These are phyloP conservation scores for Talaromyces liani DNA, from an alignment of 495 filamentous ascomycete genomes.

Conservation along the genomic window DNA sequence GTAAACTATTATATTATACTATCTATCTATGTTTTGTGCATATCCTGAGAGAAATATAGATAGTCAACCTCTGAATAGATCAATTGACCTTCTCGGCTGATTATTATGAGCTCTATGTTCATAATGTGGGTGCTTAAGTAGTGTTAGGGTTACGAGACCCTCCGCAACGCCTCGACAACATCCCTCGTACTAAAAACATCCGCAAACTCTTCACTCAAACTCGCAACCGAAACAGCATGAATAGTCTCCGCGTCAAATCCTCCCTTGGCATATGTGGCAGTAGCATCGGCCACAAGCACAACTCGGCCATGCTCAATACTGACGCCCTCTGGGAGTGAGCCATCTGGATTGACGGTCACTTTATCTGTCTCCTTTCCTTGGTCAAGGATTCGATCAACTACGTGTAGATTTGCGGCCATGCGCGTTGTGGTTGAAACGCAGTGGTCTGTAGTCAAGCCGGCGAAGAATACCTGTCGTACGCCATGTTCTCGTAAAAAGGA, in stretches of 20 bases:
- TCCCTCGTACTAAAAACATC: slow-evolving; percentile 32
- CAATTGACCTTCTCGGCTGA: background rate
- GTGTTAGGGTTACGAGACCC: background rate
- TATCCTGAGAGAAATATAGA: background rate
- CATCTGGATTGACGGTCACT: slow-evolving; percentile 15
- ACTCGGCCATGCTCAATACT: slow-evolving; percentile 31
- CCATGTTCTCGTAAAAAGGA: slow-evolving; percentile 24
- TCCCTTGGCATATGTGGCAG: slow-evolving; percentile 38
- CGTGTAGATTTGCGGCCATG: slow-evolving; percentile 41
- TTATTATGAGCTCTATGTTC: background rate
- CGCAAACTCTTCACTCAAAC: slow-evolving; percentile 41
- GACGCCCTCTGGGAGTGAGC: slow-evolving; percentile 13
- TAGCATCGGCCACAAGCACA: slow-evolving; percentile 39
- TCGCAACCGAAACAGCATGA: slow-evolving; percentile 38
- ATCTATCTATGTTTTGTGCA: background rate
- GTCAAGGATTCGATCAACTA: slow-evolving; percentile 24
- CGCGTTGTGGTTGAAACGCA: slow-evolving; percentile 44
- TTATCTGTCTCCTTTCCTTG: slow-evolving; percentile 8
- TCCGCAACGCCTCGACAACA: slow-evolving; percentile 22
- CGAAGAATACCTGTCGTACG: slow-evolving; percentile 31
- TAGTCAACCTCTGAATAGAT: background rate
- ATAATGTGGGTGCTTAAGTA: background rate
- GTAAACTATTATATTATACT: too few species aligned
- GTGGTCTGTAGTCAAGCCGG: slow-evolving; percentile 43
- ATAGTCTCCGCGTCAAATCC: slow-evolving; percentile 40